phyloP scores from a whole-genome alignment of 257 asterid genomes.

The Solanum boliviense region DNA sequence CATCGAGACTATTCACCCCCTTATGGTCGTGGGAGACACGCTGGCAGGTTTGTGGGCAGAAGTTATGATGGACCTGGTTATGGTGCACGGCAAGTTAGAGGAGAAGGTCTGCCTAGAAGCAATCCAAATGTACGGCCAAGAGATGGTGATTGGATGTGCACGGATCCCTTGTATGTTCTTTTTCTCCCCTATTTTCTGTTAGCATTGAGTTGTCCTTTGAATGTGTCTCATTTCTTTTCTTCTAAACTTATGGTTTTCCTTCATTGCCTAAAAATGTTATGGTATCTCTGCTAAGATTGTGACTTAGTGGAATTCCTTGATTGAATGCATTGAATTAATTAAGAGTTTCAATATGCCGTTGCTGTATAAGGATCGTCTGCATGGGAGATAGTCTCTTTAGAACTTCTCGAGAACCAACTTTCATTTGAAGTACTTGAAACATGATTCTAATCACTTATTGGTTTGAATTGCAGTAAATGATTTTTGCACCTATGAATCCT shows the following conservation, averaged over 20 bases:
- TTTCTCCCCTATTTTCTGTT: not conserved
- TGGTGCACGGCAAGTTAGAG: conserved; percentile 47
- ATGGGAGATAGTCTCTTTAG: not conserved
- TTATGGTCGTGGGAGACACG: conserved; percentile 45
- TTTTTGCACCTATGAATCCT: not conserved
- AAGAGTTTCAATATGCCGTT: not conserved
- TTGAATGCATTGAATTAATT: not conserved
- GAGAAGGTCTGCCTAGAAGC: conserved; percentile 48
- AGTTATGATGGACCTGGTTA: conserved; percentile 48
- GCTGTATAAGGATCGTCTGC: not conserved
- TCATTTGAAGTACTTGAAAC: not conserved
- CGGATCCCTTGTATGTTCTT: conserved; percentile 63
- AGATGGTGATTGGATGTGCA: conserved; percentile 92
- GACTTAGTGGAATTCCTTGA: not conserved
- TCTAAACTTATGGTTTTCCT: not conserved
- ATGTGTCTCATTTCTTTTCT: not conserved
- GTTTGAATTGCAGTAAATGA: not conserved
- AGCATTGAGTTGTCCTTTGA: not conserved
- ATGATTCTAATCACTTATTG: not conserved
- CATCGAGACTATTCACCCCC: conserved; percentile 62
- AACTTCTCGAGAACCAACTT: not conserved
- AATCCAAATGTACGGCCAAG: conserved; percentile 86
- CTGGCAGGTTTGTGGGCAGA: conserved; percentile 52
- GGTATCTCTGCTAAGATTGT: not conserved
- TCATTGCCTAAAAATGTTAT: not conserved